Conservation (phyloP, 164 flowering plant species). For the Chloranthus sessilifolius region DNA sequence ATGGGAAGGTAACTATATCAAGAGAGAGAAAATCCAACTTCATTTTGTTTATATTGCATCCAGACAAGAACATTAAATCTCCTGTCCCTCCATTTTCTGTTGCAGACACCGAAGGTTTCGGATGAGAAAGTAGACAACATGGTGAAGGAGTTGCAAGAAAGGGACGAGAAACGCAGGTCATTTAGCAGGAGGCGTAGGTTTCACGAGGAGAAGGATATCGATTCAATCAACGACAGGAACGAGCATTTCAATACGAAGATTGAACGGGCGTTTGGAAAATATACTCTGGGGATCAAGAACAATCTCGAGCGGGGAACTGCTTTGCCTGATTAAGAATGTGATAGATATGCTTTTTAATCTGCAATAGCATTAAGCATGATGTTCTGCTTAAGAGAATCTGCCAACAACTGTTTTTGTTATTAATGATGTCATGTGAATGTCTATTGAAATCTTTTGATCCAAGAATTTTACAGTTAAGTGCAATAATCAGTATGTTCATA, state of each 20-base stretch:
- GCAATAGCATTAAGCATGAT: too few species aligned
- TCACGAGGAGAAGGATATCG: constrained; percentile 93
- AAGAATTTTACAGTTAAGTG: too few species aligned
- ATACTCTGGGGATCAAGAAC: constrained; percentile 95
- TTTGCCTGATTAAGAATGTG: constrained; percentile 87
- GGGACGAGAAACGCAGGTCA: constrained; percentile 46
- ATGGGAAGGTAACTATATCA: constrained; percentile 69
- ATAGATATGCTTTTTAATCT: too few species aligned
- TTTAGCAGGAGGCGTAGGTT: constrained; percentile 91
- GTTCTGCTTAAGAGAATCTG: too few species aligned
- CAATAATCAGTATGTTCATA: too few species aligned
- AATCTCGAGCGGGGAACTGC: constrained; percentile 98
- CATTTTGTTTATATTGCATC: not conserved
- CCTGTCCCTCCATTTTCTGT: not conserved
- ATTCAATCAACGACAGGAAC: constrained; percentile 96
- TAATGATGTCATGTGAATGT: too few species aligned
- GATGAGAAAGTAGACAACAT: constrained; percentile 83
- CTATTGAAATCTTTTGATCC: too few species aligned
- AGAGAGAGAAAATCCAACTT: not conserved
- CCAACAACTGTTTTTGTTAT: too few species aligned
- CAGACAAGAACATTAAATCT: not conserved
- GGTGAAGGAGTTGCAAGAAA: constrained; percentile 84
- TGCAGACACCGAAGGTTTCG: constrained; percentile 61
- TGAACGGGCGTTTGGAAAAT: constrained; percentile 95
- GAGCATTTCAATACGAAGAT: constrained; percentile 99